These are phyloP conservation scores for Botrytis elliptica DNA, from an alignment of 2,329 filamentous ascomycete genomes.

Conservation along the genomic window DNA sequence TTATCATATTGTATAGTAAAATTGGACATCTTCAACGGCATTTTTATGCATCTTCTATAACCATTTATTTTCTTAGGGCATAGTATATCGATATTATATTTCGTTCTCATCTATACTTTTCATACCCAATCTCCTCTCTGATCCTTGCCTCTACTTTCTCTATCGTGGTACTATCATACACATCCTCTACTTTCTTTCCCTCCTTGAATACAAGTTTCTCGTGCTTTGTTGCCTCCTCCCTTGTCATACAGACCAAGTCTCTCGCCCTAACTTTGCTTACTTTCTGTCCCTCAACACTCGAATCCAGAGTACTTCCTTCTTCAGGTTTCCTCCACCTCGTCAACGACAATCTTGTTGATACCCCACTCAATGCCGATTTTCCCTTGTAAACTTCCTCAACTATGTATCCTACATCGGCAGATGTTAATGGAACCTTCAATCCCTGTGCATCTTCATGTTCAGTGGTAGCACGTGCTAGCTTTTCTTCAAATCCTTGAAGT, in stretches of 20 bases:
- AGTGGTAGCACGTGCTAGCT: conserved; percentile 53
- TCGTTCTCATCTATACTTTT: conserved; percentile 48
- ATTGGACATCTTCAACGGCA: not conserved
- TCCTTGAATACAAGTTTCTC: conserved; percentile 76
- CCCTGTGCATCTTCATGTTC: conserved; percentile 56
- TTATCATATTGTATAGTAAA: not conserved
- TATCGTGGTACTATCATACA: conserved; percentile 71
- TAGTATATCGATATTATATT: not conserved
- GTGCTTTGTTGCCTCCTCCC: conserved; percentile 79
- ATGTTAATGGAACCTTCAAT: conserved; percentile 74
- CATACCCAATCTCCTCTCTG: conserved; percentile 63
- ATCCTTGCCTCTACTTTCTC: conserved; percentile 65
- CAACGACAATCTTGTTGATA: conserved; percentile 77
- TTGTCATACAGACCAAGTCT: conserved; percentile 87
- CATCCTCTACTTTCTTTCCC: conserved; percentile 62
- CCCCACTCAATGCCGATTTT: conserved; percentile 76
- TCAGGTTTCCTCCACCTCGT: conserved; percentile 72
- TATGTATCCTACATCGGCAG: conserved; percentile 81
- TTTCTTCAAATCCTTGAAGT: conserved; percentile 77
- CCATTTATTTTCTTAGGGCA: not conserved
- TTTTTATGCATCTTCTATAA: not conserved
- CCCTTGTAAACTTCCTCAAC: conserved; percentile 87
- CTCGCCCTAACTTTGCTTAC: conserved; percentile 65
- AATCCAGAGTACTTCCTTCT: conserved; percentile 57
- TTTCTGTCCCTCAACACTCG: conserved; percentile 71